Base-by-base conservation (phyloP, 2,329 filamentous ascomycete genomes). In the Fusarium neocosmosporiellum region DNA sequence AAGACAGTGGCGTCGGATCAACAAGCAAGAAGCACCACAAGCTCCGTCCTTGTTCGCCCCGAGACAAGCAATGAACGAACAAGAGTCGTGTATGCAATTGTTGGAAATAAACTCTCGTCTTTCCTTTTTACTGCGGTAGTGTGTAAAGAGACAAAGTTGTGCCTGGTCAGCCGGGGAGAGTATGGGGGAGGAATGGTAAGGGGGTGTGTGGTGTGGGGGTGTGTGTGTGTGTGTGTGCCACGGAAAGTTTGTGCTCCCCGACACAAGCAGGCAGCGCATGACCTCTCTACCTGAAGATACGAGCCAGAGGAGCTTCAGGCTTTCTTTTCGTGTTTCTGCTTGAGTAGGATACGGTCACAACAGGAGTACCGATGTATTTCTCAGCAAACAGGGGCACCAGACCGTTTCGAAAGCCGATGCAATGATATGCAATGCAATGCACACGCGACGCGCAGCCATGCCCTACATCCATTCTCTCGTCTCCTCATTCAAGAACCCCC, bases 171-270 rank as follows among this genome's bases (percentile, higher is more conserved):
- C 53, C 67, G 33, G 50, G 66, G 27, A 29, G 24, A 70, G 53
- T 65, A 57, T 65, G 66, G 55, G 59, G 67, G 67, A 73, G 61
- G 70, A 67, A 59, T 67, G 31, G 31, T 27, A 20, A 59, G 50
- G 36, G 55, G 65, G 62, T n/a, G 33, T 53, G 46, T 53, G 57
- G 5, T 11, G 18, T 33, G n/a, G n/a, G n/a, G n/a, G 31, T 24
- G 33, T 31, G 59, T 41, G 46, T 57, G 5, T 11, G 18, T 33
- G 31, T 24, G 33, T 31, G 59, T 41, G 46, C 43, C 31, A 62
- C 53, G 27, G 63, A n/a, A 50, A 13, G 27, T 50, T 31, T 50
- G 46, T 50, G 46, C 27, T 31, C 18, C 46, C 46, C 43, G 43
- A 48, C 39, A 43, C 39, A 39, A 24, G 11, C 41, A 50, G 24